phyloP scores from a whole-genome alignment of 1,139 yeast species.

The Ogataea hybrid region DNA sequence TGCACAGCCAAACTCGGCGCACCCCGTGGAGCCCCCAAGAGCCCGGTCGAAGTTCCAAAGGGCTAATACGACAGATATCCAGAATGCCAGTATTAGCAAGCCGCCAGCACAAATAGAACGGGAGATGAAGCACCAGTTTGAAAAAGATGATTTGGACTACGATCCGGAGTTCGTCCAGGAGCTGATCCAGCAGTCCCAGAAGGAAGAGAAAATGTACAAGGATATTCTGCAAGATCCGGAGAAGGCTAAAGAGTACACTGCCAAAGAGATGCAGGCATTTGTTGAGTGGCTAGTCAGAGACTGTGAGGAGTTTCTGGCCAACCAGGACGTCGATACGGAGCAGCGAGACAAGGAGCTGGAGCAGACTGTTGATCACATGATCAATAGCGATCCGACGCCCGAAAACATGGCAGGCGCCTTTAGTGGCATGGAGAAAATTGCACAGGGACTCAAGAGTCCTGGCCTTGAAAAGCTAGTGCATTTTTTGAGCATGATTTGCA shows the following conservation, averaged over 20 bases:
- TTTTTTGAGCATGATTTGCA: slow-evolving; percentile 23
- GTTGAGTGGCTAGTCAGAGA: slow-evolving; percentile 31
- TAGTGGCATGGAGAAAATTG: slow-evolving; percentile 20
- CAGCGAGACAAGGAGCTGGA: slow-evolving; percentile 3
- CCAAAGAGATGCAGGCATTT: slow-evolving; percentile 23
- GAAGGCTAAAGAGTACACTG: slow-evolving; percentile 15
- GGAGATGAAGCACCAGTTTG: slow-evolving; percentile 25
- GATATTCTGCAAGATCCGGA: slow-evolving; percentile 19
- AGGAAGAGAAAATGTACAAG: slow-evolving; percentile 18
- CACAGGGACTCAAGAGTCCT: slow-evolving; percentile 18
- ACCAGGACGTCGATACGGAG: slow-evolving; percentile 9
- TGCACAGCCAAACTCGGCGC: not conserved
- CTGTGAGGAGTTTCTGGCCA: slow-evolving; percentile 16
- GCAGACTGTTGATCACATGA: slow-evolving; percentile 10
- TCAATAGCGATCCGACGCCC: slow-evolving; percentile 10
- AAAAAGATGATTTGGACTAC: slow-evolving; percentile 27
- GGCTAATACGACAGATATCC: not conserved
- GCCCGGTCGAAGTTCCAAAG: not conserved
- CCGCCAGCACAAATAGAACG: slow-evolving; percentile 26
- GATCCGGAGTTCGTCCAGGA: slow-evolving; percentile 28
- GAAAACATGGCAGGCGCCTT: slow-evolving; percentile 24
- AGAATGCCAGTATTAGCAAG: slow-evolving; percentile 9
- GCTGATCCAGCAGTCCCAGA: slow-evolving; percentile 25
- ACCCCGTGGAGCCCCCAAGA: not conserved
- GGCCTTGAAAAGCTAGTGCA: slow-evolving; percentile 27